These are phyloP conservation scores for Elongisporangium anandrum DNA, from an alignment of 352 stramenopile species.

Conservation along the genomic window DNA sequence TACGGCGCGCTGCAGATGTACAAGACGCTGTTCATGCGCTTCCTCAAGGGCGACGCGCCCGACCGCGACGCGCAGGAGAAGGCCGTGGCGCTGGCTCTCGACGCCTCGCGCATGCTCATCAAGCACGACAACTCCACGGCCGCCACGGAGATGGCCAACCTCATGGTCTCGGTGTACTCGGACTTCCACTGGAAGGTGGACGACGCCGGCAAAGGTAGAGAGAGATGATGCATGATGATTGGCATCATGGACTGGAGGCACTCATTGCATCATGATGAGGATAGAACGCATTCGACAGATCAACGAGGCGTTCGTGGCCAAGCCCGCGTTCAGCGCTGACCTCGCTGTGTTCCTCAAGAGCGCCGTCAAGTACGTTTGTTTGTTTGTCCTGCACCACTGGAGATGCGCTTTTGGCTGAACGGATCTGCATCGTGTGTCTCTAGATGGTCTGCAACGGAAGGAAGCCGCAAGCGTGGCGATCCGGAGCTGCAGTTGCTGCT, in stretches of 20 bases:
- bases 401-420: neutral
- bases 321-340: conserved; percentile 68
- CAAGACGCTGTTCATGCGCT: conserved; percentile 87
- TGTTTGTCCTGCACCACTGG: conserved; percentile 2
- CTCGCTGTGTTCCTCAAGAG: conserved; percentile 69
- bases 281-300: conserved; percentile 54
- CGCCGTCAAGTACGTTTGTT: conserved; percentile 59
- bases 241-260: neutral
- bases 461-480: conserved; percentile 70
- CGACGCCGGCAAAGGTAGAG: conserved; percentile 54
- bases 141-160: conserved; percentile 74
- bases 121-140: conserved; percentile 74
- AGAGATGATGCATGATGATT: neutral
- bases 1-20: conserved; percentile 90
- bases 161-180: conserved; percentile 70
- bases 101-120: conserved; percentile 61
- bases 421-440: neutral
- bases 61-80: conserved; percentile 50
- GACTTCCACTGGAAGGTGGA: conserved; percentile 71
- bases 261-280: neutral
- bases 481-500: conserved; percentile 73
- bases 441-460: conserved; percentile 65
- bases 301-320: conserved; percentile 46
- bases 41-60: conserved; percentile 68
- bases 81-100: conserved; percentile 55